Base-by-base conservation (phyloP, 192 early-diverging fungal species). In the Mortierella hygrophila region DNA sequence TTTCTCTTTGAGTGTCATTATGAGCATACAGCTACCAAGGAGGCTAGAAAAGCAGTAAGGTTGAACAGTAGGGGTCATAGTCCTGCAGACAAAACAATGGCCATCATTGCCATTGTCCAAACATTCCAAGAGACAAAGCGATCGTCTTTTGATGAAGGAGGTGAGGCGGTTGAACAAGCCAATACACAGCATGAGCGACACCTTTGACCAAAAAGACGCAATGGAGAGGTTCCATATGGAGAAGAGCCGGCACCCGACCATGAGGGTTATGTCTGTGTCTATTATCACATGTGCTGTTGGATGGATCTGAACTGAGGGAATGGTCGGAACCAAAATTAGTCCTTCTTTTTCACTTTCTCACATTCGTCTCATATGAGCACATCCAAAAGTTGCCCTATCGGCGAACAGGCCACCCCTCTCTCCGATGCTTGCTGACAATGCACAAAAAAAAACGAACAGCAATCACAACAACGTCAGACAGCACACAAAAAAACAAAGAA, bases 181-280 rank as follows among this genome's bases (percentile, higher is more conserved):
- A 65, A 65, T 65, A 65, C 60, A 32, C 60, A 65, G 29, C 60
- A 65, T 65, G 60, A 65, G 29, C 60, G 60, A 65, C 60, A 65
- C 49, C 49, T 52, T 65, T 65, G 60, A 32, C 18, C 18, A 21
- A 52, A 52, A 52, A 21, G 49, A 6, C 18, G 49, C 49, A 52
- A 52, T 52, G 49, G 49, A 16, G 5, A 21, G 49, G 60, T 32
- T 65, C 60, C 60, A 65, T 32, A 65, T 29, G n/a, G 29, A 65
- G 60, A 29, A 65, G 29, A 32, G 26, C 60, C 60, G 55, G 55
- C n/a, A 18, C 18, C 49, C 49, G 49, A 52, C 49, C 21, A 57
- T 57, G 44, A 46, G 44, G 44, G 9, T 46, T 46, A 23, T 55
- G 20, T 6, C 8, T n/a, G 23, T 32, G 29, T 11, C 55, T 65